Conservation (phyloP, 768 basidiomycete species). For the Boletus coccyginus region DNA sequence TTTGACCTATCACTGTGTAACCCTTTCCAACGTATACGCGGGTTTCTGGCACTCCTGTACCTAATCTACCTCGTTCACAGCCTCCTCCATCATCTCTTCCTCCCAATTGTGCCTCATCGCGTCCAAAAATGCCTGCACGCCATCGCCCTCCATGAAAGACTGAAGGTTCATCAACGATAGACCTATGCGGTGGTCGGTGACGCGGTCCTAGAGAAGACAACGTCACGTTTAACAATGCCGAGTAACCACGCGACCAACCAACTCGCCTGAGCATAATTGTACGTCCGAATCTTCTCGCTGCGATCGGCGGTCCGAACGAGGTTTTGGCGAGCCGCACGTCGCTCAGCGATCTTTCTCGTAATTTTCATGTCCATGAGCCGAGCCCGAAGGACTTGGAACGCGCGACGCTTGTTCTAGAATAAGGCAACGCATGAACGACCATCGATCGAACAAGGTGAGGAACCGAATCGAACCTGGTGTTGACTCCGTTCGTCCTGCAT, state of each 20-base stretch:
- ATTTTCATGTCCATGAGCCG: slow-evolving; percentile 83
- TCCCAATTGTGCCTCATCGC: slow-evolving; percentile 55
- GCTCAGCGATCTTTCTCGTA: slow-evolving; percentile 62
- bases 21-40: not conserved
- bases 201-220: slow-evolving; percentile 60
- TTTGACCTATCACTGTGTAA: not conserved
- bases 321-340: slow-evolving; percentile 63
- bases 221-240: not conserved
- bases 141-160: slow-evolving; percentile 66
- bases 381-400: slow-evolving; percentile 85
- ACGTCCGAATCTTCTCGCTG: slow-evolving; percentile 94
- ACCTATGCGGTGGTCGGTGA: slow-evolving; percentile 91
- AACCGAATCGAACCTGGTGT: slow-evolving; percentile 61
- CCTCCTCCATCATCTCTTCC: slow-evolving; percentile 54
- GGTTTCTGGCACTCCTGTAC: not conserved
- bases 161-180: slow-evolving; percentile 67
- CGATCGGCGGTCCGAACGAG: slow-evolving; percentile 83
- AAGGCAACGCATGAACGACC: not conserved
- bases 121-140: slow-evolving; percentile 53
- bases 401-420: slow-evolving; percentile 81
- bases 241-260: not conserved
- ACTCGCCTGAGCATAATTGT: slow-evolving; percentile 83
- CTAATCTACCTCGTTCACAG: slow-evolving; percentile 32
- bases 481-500: slow-evolving; percentile 99
- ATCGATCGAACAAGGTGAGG: not conserved